These are phyloP conservation scores for Pelargonium cotyledonis DNA, from an alignment of 441 rosid genomes.

Conservation along the genomic window DNA sequence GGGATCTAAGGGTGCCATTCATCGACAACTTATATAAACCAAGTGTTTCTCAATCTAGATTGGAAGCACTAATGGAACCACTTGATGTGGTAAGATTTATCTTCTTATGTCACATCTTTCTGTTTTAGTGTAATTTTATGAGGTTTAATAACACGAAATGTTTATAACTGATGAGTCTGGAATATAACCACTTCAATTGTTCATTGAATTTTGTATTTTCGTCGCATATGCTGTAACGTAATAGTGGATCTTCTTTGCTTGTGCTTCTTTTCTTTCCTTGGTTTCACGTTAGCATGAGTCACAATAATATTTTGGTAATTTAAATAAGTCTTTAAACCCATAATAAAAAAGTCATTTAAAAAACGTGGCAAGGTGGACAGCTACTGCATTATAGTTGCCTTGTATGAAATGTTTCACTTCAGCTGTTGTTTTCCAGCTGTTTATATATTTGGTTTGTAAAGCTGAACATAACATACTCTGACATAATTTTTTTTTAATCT, in stretches of 20 bases:
- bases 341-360: too few species aligned
- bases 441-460: neutral
- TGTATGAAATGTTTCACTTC: neutral
- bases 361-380: too few species aligned
- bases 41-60: constrained; percentile 62
- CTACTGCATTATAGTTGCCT: constrained; percentile 3
- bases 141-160: neutral
- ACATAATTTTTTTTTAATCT: too few species aligned
- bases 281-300: neutral
- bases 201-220: neutral
- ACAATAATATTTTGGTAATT: neutral
- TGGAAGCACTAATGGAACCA: constrained; percentile 77
- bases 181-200: neutral
- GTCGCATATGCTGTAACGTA: neutral
- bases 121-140: neutral
- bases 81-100: constrained; percentile 61
- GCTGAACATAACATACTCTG: too few species aligned
- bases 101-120: constrained; percentile 2
- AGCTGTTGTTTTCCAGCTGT: neutral
- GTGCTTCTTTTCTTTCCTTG: neutral
- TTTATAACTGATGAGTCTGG: neutral
- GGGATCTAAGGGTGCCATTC: constrained; percentile 83
- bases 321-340: neutral
- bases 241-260: neutral
- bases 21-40: constrained; percentile 81